Evolutionary conservation across 495 filamentous ascomycete genomes (phyloP).

Genomic region (Schizothecium vesticola): DNA sequence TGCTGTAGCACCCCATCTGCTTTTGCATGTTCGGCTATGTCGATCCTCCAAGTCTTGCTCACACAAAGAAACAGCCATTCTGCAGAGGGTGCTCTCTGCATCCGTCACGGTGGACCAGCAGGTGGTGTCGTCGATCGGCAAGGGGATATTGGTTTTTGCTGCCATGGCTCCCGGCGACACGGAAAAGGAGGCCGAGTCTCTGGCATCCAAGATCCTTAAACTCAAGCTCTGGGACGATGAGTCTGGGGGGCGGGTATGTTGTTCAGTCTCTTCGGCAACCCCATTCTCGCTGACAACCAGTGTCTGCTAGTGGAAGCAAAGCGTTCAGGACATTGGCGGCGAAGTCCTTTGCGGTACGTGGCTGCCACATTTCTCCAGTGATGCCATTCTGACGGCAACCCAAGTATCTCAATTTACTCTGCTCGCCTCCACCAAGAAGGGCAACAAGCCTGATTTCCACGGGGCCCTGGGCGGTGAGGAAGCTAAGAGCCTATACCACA

Average conservation of each 20-base stretch:
- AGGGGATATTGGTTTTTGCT: constrained; percentile 85
- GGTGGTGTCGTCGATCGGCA: constrained; percentile 82
- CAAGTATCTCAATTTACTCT: constrained; percentile 98
- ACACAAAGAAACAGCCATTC: constrained; percentile 58
- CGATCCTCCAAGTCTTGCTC: background rate
- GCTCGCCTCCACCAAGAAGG: constrained; percentile 85
- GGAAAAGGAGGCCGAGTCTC: constrained; percentile 73
- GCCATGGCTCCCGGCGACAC: constrained; percentile 89
- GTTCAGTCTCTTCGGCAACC: background rate
- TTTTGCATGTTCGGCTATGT: background rate
- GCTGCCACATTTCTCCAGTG: background rate
- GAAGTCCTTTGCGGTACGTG: constrained; percentile 83
- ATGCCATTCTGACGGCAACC: background rate
- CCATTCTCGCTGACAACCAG: constrained; percentile 4
- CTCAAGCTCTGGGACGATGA: constrained; percentile 85
- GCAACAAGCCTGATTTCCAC: constrained; percentile 92
- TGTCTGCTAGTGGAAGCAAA: constrained; percentile 70
- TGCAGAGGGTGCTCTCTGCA: constrained; percentile 92
- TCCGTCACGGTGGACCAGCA: constrained; percentile 97
- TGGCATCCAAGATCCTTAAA: constrained; percentile 84
- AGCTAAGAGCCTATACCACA: constrained; percentile 74
- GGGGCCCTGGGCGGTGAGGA: constrained; percentile 71
- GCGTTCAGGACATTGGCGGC: constrained; percentile 77
- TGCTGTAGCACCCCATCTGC: background rate
- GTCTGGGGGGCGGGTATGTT: constrained; percentile 53